Percentiles rank a stretch among this genome's conserved stretches.
Conservation (phyloP, 176 grass and related monocot genomes). For the Chloris gayana region DNA sequence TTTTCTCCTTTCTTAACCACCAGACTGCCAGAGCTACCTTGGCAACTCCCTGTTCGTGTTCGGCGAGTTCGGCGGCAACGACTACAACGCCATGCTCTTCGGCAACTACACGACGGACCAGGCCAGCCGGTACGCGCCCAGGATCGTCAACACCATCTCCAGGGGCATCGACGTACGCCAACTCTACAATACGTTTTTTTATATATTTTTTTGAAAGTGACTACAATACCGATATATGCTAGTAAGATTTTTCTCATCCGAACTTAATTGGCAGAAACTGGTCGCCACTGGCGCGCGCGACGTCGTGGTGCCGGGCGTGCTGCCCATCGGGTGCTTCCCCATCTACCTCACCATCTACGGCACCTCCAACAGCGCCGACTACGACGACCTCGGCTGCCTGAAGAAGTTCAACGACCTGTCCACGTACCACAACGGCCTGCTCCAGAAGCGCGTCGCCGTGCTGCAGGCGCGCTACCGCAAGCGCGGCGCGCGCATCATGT, state of each 20-base stretch:
- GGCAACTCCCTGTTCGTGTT: conserved; percentile 52
- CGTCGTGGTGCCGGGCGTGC: conserved; percentile 53
- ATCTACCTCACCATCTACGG: conserved; percentile 61
- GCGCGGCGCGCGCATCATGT: conserved; percentile 49
- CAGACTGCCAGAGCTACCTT: conserved; percentile 59
- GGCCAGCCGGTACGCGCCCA: conserved; percentile 50
- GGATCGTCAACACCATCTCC: conserved; percentile 46
- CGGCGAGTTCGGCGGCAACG: conserved; percentile 75
- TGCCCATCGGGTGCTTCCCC: conserved; percentile 77
- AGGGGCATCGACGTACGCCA: conserved; percentile 26
- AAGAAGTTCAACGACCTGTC: conserved; percentile 66
- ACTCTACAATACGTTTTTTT: not conserved
- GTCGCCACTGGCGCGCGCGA: conserved; percentile 53
- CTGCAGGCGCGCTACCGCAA: conserved; percentile 48
- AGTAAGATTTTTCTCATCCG: not conserved
- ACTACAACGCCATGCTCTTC: conserved; percentile 79
- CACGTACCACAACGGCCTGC: conserved; percentile 47
- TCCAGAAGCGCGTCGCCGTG: not conserved
- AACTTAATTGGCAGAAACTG: conserved; percentile 43
- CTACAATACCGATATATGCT: not conserved
- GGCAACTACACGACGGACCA: conserved; percentile 43
- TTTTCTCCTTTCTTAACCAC: not conserved
- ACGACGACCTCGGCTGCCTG: conserved; percentile 55
- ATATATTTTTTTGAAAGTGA: no score
- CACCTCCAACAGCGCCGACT: conserved; percentile 44